Evolutionary conservation across 148 eudicot genomes (phyloP), one percentile per base, ranked within the genome.

Genomic region (Salicornia ramosissima): DNA sequence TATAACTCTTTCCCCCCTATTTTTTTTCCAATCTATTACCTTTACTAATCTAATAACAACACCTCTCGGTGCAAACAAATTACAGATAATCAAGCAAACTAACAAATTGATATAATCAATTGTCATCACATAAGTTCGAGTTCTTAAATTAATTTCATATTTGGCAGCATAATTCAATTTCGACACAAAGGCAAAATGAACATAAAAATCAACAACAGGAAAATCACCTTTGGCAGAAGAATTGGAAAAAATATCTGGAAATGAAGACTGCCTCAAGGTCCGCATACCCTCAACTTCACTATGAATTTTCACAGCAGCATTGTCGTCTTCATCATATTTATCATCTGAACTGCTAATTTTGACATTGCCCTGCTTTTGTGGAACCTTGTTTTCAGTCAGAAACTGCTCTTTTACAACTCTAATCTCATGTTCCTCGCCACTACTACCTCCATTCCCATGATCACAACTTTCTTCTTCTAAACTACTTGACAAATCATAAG

Each of bases 181-280:
- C 22, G 14, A 55, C 9, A 29, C 55, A 67, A 2, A 60, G 34
- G 2, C 8, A 46, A 15, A 2, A 64, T 33, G 29, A 30, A n/a
- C 58, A 21, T 3, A 28, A 75, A 75, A 62, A 51, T 15, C 69
- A 39, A 15, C 29, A 39, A 19, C 50, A 39, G 19, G 19, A 56
- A 42, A 28, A 31, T 61, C 67, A 77, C 80, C 80, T 67, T 39
- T 61, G 4, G 4, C 4, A 42, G 63, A 59, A 58, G 72, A n/a
- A 49, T 49, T 55, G 39, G 53, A 26, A 49, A 13, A 36, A 26
- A 55, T 28, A 16, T 70, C 74, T 2, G 79, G 59, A 21, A 29
- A 40, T 18, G 71, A 76, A 64, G 58, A 34, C 52, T 64, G 68
- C 11, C 68, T 59, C 39, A 16, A 56, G 16, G 52, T 64, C 45